Base-by-base conservation (phyloP, 345 rosid genomes). In the Heritiera littoralis region DNA sequence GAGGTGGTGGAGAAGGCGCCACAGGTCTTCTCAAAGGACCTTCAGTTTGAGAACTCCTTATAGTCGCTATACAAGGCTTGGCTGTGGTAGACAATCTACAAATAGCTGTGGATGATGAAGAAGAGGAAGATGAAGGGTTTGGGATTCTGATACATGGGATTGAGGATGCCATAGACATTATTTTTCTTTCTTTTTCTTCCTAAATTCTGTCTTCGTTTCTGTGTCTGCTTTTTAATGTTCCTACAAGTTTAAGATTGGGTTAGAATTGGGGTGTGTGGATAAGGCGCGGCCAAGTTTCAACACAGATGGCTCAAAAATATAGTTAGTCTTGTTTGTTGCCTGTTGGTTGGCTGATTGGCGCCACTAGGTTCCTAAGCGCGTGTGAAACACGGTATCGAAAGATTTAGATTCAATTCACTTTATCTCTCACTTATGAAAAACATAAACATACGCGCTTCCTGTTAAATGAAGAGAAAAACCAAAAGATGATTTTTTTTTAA, bases 21-120 rank as follows among this genome's bases (percentile, higher is more conserved):
- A 80, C 89, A 0, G 98, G 98, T 79, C 98, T 89, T 86, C 99
- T 86, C n/a, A 93, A 69, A 0, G 99, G 98, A 4, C 98, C 97
- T 43, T 92, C 98, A 2, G 92, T 80, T 66, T 92, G 98, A 56
- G 99, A 93, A 80, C 92, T 81, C 81, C 91, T 90, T 38, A 95
- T 85, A 40, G 82, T 81, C 68, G 92, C 74, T 1, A 81, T 75
- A 74, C 77, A 79, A 74, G 90, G 86, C 84, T 83, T 87, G 12
- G 74, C 4, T 55, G 84, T 58, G 45, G 83, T 28, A n/a, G 92
- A 83, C 73, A 88, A 82, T 89, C 90, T 87, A 58, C 67, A 81
- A 73, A 81, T 66, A 10, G 86, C 85, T 1, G 86, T 84, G 49
- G 84, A 60, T 10, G 82, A 18, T 10, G 89, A 63, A 6, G 89